Evolutionary conservation across 306 rosid species (phyloP).

Genomic region (Senna siamea): DNA sequence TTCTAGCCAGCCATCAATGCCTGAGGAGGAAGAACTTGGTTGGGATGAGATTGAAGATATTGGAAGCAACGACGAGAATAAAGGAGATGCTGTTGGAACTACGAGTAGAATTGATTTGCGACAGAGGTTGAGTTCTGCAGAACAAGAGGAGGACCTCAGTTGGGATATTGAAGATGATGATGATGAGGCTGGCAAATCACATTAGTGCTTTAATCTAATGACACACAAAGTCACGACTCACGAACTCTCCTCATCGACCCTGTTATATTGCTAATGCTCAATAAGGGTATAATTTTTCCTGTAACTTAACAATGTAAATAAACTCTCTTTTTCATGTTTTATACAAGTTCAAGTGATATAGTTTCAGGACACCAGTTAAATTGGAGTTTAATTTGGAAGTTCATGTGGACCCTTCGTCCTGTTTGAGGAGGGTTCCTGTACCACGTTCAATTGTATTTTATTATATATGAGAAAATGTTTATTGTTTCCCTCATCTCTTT

Average conservation of each 20-base stretch:
- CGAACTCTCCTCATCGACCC: neutral
- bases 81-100: slow-evolving; percentile 49
- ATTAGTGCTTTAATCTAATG: slow-evolving; percentile 33
- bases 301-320: slow-evolving; percentile 43
- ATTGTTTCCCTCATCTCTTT: no score
- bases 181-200: slow-evolving; percentile 54
- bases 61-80: slow-evolving; percentile 64
- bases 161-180: slow-evolving; percentile 90
- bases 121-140: slow-evolving; percentile 56
- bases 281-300: slow-evolving; percentile 41
- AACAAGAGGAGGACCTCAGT: slow-evolving; percentile 82
- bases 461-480: slow-evolving; percentile 20
- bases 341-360: slow-evolving; percentile 24
- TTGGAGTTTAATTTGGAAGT: slow-evolving; percentile 29
- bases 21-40: slow-evolving; percentile 84
- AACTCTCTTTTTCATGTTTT: slow-evolving; percentile 21
- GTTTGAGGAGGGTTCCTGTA: slow-evolving; percentile 28
- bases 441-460: slow-evolving; percentile 19
- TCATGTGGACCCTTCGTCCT: slow-evolving; percentile 16
- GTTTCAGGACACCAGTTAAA: slow-evolving; percentile 30
- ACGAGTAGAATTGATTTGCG: slow-evolving; percentile 54
- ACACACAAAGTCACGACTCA: no score
- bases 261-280: no score
- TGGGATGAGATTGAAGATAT: slow-evolving; percentile 94
- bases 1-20: slow-evolving; percentile 75